Evolutionary conservation across 306 rosid genomes (phyloP).

Genomic region (Cucumis melo): DNA sequence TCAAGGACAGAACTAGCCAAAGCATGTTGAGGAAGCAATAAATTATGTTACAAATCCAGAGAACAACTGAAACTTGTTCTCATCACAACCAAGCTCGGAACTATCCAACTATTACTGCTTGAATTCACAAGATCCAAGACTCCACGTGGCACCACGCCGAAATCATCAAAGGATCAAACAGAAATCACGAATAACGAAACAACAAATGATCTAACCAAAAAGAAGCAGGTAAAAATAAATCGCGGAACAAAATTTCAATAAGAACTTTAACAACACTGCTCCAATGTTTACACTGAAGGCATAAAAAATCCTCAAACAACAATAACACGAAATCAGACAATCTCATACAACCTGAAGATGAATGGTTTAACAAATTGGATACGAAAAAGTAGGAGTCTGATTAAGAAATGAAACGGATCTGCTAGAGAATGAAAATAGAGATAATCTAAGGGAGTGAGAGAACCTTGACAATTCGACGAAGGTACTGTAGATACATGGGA

Average conservation of each 20-base stretch:
- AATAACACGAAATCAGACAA: neutral
- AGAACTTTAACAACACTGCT: neutral
- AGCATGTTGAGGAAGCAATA: neutral
- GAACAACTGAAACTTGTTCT: neutral
- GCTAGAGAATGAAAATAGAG: neutral
- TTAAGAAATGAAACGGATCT: conserved; percentile 34
- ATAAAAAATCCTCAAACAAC: neutral
- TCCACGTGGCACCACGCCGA: neutral
- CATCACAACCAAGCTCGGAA: neutral
- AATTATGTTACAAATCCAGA: neutral
- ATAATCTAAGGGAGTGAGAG: conserved; percentile 8
- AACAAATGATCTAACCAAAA: neutral
- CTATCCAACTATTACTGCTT: neutral
- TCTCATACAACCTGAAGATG: neutral
- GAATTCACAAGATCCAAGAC: conserved; percentile 6
- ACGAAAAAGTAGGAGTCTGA: neutral
- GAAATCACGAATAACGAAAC: neutral
- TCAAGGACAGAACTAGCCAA: neutral
- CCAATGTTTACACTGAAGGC: neutral
- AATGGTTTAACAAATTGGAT: neutral
- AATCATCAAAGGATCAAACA: neutral
- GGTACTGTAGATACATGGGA: conserved; percentile 69
- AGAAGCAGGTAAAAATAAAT: neutral
- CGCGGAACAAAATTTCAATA: neutral
- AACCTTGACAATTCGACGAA: conserved; percentile 93